A percentile compares a stretch with the other conserved stretches of the same genome.
Evolutionary conservation across 345 rosid genomes (phyloP).

Genomic region (Pistacia atlantica): DNA sequence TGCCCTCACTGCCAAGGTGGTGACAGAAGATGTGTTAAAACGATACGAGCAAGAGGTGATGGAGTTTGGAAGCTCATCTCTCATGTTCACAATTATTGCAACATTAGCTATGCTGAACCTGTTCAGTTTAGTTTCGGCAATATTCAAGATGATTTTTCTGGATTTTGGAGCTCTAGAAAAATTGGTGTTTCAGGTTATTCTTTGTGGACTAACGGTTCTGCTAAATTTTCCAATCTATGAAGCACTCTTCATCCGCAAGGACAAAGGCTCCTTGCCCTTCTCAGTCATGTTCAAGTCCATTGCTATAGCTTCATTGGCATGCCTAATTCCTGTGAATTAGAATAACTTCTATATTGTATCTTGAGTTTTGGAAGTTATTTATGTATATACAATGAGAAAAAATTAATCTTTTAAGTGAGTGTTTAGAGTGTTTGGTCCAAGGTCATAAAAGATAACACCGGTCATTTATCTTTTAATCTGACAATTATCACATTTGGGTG

Average conservation of each 20-base stretch:
- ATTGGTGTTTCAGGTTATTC: conserved; percentile 20
- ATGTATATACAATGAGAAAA: no score
- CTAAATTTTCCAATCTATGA: conserved; percentile 34
- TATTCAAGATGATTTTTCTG: not conserved
- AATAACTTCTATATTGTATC: no score
- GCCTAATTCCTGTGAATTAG: conserved; percentile 12
- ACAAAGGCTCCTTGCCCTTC: conserved; percentile 33
- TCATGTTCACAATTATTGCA: conserved; percentile 37
- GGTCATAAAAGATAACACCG: no score
- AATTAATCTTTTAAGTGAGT: no score
- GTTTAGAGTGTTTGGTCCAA: no score
- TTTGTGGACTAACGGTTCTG: conserved; percentile 34
- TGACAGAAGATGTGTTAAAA: conserved; percentile 33
- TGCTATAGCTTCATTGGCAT: conserved; percentile 35
- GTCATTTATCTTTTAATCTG: no score
- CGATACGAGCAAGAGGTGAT: conserved; percentile 41
- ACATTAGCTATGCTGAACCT: conserved; percentile 47
- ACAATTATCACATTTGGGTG: no score
- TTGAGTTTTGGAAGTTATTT: no score
- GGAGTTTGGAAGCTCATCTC: conserved; percentile 43
- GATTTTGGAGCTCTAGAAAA: conserved; percentile 1
- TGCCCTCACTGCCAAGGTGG: conserved; percentile 39
- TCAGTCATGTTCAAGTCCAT: conserved; percentile 32
- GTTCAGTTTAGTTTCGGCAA: conserved; percentile 27
- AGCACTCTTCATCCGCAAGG: conserved; percentile 38